Base-by-base conservation (phyloP, 2,329 filamentous ascomycete species). In the Helotiales sp. region DNA sequence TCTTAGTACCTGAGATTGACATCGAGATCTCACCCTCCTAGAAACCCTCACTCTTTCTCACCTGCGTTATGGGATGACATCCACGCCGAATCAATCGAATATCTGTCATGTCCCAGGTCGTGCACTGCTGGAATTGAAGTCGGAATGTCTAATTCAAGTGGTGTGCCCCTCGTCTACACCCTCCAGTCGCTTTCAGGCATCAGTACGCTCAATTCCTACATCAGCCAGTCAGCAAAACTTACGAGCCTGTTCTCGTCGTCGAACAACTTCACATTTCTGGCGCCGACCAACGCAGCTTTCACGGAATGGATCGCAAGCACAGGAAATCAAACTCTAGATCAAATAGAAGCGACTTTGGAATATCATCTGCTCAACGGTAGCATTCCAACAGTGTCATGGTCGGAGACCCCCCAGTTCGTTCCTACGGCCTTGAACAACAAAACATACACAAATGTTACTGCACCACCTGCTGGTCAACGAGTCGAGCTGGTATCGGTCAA, bases 351-450 rank as follows among this genome's bases (percentile, higher is more conserved):
- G 15, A 49, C 44, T 15, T 33, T 55, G 12, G 25, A 27, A 15
- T 57, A 57, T 29, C 54, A 57, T 29, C 54, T 57, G 12, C 48
- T 57, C 17, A 46, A 44, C 47, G 54, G 54, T 15, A 52, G 47
- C 30, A 52, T n/a, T n/a, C 47, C 38, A 15, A 52, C 48, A 12
- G 47, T 57, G 24, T 24, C 25, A 27, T 52, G 46, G 27, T 22
- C 36, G 8, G 27, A 33, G 3, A 19, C 17, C n/a, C 48, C 54
- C 6, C 46, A 57, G 25, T 55, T 55, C 27, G 40, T 42, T 9
- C 12, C 44, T 9, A 49, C 53, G 27, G 19, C n/a, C 15, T 44
- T 55, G 5, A 55, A 19, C 5, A 55, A 55, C 44, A 22, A 5
- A 30, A 55, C 17, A 44, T 55, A 55, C 30, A 19, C 19, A 9